Evolutionary conservation across 768 basidiomycete species (phyloP), one percentile per base, ranked within the genome.

Genomic region (Phaffia tasmanica): DNA sequence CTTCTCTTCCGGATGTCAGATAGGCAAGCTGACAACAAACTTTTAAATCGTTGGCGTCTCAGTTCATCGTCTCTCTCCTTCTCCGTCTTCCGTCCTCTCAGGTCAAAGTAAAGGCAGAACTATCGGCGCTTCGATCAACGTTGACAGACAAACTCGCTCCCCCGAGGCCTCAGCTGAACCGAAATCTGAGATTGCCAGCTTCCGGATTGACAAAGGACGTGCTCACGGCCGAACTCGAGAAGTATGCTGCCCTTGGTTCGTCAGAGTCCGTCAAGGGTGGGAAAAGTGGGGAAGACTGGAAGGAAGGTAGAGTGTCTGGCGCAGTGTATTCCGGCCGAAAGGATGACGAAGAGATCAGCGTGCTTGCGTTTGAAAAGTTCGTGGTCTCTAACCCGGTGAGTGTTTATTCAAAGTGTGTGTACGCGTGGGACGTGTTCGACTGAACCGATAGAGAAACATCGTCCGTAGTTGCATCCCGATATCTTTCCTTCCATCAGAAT

Each of bases 211-310:
- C 84, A 0, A 68, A 81, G 9, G 86, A 86, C 68, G 88, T 86
- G 86, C 87, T 92, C 69, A 68, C 84, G 23, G 80, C 79, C 9
- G 86, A 89, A 74, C 89, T 91, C 86, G 81, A 83, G 27, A 82
- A 80, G 71, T 89, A 91, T 86, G 70, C 67, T 19, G 53, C 48
- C 49, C 51, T 68, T 48, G 68, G 69, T 53, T 46, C 55, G 32
- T 62, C 62, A 23, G 87, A 91, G 75, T 74, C 71, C 29, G 73
- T 82, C 56, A 64, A 42, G 19, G 42, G 54, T 3, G 63, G 63
- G 15, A 79, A 76, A 21, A 71, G 73, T 21, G 72, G 78, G 50
- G 76, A 80, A 1, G 78, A 83, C 64, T 92, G 86, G 84, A 79
- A 77, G 61, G 75, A 82, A 5, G 89, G 89, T 21, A 88, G 87